Evolutionary conservation across 176 grass and related monocot species (phyloP).

Genomic region (Bolboschoenus planiculmis): DNA sequence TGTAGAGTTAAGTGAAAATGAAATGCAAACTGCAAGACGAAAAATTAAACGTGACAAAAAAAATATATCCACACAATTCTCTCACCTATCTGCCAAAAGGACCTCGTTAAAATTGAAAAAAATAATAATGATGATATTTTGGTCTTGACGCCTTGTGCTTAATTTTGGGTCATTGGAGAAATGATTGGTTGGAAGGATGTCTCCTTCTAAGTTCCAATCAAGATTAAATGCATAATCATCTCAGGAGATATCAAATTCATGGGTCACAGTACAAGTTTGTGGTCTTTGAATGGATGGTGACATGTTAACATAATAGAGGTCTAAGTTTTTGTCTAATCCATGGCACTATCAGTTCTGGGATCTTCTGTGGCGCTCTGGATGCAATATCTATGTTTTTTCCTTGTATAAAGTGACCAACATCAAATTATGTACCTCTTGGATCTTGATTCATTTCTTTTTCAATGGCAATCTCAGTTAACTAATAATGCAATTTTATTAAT

Average conservation of each 20-base stretch:
- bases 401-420: background rate
- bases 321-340: conserved; percentile 20
- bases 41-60: background rate
- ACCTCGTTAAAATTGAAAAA: background rate
- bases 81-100: background rate
- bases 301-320: conserved; percentile 24
- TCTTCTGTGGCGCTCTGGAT: background rate
- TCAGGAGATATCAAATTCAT: background rate
- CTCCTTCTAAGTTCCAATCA: conserved; percentile 33
- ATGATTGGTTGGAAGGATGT: conserved; percentile 30
- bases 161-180: background rate
- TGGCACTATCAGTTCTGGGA: background rate
- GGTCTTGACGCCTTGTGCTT: background rate
- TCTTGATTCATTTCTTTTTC: background rate
- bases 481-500: conserved; percentile 16
- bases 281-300: conserved; percentile 11
- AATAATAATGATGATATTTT: too few relatives aligned
- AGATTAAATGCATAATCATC: conserved; percentile 1
- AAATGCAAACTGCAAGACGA: background rate
- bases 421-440: background rate
- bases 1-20: background rate
- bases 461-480: background rate
- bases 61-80: background rate
- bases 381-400: background rate
- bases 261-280: conserved; percentile 10